A percentile compares a stretch with the other conserved stretches of the same genome.
Evolutionary conservation across 441 rosid species (phyloP).

Genomic region (Hura crepitans): DNA sequence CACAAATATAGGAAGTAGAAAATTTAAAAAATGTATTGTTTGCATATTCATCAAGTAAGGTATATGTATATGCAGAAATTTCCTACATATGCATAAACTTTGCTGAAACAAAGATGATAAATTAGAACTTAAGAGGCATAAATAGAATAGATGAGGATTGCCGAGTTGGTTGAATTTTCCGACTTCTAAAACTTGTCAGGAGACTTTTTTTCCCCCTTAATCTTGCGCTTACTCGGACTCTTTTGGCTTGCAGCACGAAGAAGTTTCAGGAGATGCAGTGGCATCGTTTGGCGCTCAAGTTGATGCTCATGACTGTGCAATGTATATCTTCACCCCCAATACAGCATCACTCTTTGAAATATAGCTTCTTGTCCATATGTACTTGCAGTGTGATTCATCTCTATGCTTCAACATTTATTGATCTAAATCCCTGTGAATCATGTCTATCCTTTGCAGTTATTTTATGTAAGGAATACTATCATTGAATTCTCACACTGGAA

Average conservation of each 20-base stretch:
- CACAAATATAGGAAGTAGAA: no score
- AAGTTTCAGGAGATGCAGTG: conserved; percentile 40
- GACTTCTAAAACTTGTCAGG: neutral
- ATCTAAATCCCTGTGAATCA: neutral
- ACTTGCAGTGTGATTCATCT: neutral
- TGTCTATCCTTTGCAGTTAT: neutral
- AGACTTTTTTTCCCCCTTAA: neutral
- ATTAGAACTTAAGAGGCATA: no score
- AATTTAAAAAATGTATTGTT: no score
- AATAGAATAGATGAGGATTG: no score
- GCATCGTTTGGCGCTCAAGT: conserved; percentile 58
- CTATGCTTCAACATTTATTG: neutral
- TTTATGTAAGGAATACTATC: neutral
- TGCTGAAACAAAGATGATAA: no score
- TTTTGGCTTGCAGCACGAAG: conserved; percentile 46
- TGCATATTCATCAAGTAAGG: no score
- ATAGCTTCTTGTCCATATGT: neutral
- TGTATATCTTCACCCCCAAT: conserved; percentile 61
- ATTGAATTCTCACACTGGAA: neutral
- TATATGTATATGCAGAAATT: no score
- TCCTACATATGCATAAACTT: no score
- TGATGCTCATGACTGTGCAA: conserved; percentile 59
- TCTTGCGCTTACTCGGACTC: neutral
- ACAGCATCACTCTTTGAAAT: neutral
- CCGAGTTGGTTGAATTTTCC: neutral